Evolutionary conservation across 1,284 basidiomycete species (phyloP), one percentile per base, ranked within the genome.

Genomic region (Tilletia setariae): DNA sequence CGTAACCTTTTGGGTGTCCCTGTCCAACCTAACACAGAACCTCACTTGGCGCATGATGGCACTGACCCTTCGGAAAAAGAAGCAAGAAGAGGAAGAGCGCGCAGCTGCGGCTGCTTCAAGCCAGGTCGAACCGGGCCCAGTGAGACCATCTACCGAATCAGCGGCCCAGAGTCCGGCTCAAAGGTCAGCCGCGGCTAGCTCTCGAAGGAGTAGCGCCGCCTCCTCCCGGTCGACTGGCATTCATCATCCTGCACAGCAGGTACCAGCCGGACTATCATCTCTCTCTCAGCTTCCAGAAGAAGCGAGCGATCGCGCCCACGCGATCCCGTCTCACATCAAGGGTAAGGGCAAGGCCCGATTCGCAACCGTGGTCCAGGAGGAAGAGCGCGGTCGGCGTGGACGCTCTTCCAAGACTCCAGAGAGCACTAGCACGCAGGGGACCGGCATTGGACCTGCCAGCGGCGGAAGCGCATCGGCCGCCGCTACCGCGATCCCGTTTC

Each of bases 21-120:
- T 7, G 67, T 28, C 30, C 21, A 0, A 21, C 13, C 28, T 8
- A 42, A 62, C 2, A 16, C 25, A 69, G 85, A 97, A 96, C 81
- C 83, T 97, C 65, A 96, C 94, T 0, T 97, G 95, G 95, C 86
- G 96, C 71, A 92, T 98, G 92, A 97, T 97, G 94, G 91, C 94
- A 53, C 86, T 98, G 79, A 91, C 90, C 9, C 84, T 97, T 71
- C 90, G 91, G 85, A 94, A 92, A 86, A 90, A 91, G 85, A 90
- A 78, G 46, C 76, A 77, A 40, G 74, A 76, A 43, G 79, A 81
- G 63, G 67, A 73, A 9, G 74, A 75, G 21, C 76, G 79, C 32
- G 66, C 73, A 23, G 61, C 44, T 9, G 62, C 23, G 35, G 35
- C 35, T 40, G 35, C 35, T 11, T 40, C 35, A 11, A 11, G 35